These are phyloP conservation scores for Corynascus novoguineensis DNA, from an alignment of 495 filamentous ascomycete genomes.

Conservation along the genomic window DNA sequence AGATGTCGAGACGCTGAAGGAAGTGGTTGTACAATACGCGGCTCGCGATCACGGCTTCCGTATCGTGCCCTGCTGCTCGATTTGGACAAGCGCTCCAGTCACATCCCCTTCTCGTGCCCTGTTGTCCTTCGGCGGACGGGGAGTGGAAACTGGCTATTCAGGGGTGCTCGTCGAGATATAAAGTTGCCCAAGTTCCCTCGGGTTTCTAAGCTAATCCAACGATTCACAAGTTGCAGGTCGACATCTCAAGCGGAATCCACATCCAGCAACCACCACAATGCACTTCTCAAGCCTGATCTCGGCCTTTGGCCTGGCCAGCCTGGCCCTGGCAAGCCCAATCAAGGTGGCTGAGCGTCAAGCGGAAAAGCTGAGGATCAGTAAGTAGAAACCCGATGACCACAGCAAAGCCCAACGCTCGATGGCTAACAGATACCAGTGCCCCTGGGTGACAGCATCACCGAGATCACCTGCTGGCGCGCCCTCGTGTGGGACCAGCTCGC, in stretches of 20 bases:
- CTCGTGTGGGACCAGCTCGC: conserved; percentile 35
- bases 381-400: not conserved
- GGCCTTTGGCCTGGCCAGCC: conserved; percentile 8
- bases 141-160: no score
- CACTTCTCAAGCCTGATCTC: conserved; percentile 9
- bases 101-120: not conserved
- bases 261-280: conserved; percentile 7
- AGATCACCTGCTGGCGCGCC: conserved; percentile 41
- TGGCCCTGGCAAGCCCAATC: conserved; percentile 14
- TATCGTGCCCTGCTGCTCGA: no score
- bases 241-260: not conserved
- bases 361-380: conserved; percentile 20
- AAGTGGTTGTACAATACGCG: conserved; percentile 7
- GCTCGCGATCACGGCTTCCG: not conserved
- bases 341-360: conserved; percentile 22
- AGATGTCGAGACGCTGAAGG: not conserved
- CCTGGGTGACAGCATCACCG: conserved; percentile 39
- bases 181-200: no score
- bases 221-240: not conserved
- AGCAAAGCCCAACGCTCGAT: not conserved
- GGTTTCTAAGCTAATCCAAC: no score
- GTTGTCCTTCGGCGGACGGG: no score
- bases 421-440: conserved; percentile 27
- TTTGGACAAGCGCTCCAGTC: not conserved
- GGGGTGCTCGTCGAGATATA: no score